Conservation (phyloP, 129 eudicot species). For the Helianthus tuberosus region DNA sequence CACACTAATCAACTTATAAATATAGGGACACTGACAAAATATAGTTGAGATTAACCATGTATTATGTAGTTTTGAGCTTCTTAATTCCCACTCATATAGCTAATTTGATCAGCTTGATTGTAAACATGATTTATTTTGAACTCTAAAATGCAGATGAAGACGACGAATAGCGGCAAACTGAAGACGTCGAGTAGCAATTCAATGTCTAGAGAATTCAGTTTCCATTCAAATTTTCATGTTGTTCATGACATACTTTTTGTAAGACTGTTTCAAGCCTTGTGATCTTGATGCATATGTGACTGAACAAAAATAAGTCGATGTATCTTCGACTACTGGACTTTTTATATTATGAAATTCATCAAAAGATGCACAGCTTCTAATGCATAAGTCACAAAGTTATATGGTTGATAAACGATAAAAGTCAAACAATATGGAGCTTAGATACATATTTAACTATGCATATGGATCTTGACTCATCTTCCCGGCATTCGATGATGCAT, state of each 20-base stretch:
- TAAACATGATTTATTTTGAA: constrained; percentile 7
- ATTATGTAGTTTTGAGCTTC: background rate
- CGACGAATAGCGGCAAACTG: constrained; percentile 47
- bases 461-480: constrained; percentile 59
- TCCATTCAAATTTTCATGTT: constrained; percentile 9
- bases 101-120: background rate
- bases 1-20: too few species aligned
- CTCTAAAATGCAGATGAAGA: constrained; percentile 64
- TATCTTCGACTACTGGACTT: background rate
- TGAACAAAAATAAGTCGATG: constrained; percentile 9
- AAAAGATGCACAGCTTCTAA: constrained; percentile 1
- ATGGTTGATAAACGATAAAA: constrained; percentile 25
- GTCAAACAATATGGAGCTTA: constrained; percentile 28
- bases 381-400: constrained; percentile 1
- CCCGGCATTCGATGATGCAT: constrained; percentile 40
- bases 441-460: constrained; percentile 40
- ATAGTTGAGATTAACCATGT: background rate
- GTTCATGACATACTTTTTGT: constrained; percentile 31
- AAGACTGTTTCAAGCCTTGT: constrained; percentile 28
- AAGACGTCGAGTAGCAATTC: constrained; percentile 17
- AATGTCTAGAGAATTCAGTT: constrained; percentile 17
- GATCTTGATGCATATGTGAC: constrained; percentile 18
- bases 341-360: constrained; percentile 19
- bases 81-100: too few species aligned
- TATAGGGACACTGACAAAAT: too few species aligned